Evolutionary conservation across 2,329 filamentous ascomycete genomes (phyloP).

Genomic region (Metarhizium rileyi): DNA sequence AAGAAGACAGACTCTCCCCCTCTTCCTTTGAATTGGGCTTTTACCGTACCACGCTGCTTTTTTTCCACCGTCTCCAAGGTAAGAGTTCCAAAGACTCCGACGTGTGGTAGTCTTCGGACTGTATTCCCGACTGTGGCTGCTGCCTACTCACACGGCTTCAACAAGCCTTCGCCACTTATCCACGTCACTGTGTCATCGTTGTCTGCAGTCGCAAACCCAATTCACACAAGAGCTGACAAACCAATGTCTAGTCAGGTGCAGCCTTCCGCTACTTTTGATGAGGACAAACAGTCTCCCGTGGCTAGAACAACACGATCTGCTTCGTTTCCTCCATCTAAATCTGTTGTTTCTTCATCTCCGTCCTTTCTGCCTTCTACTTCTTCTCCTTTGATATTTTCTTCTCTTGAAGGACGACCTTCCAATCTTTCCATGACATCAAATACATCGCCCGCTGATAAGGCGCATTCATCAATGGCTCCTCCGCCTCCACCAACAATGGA

Average conservation of each 20-base stretch:
- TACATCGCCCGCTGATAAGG: constrained; percentile 12
- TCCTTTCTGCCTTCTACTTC: too few species aligned
- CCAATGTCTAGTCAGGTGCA: constrained; percentile 16
- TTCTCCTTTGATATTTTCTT: constrained; percentile 8
- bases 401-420: constrained; percentile 9
- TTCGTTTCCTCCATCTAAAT: not conserved
- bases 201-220: constrained; percentile 4
- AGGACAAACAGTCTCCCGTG: constrained; percentile 9
- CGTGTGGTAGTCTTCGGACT: not conserved
- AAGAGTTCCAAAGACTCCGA: not conserved
- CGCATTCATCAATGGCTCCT: constrained; percentile 18
- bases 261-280: constrained; percentile 23
- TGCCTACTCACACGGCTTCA: not conserved
- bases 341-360: constrained; percentile 10
- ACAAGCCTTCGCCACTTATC: constrained; percentile 3
- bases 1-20: constrained; percentile 1
- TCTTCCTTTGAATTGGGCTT: not conserved
- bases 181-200: constrained; percentile 4
- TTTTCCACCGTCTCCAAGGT: not conserved
- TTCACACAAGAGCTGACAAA: constrained; percentile 26
- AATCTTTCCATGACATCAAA: constrained; percentile 18
- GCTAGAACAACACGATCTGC: constrained; percentile 8
- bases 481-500: constrained; percentile 18
- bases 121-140: constrained; percentile 3
- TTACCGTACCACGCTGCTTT: not conserved